These are phyloP conservation scores for Waitea zeae DNA, from an alignment of 1,284 basidiomycete species.

Conservation along the genomic window DNA sequence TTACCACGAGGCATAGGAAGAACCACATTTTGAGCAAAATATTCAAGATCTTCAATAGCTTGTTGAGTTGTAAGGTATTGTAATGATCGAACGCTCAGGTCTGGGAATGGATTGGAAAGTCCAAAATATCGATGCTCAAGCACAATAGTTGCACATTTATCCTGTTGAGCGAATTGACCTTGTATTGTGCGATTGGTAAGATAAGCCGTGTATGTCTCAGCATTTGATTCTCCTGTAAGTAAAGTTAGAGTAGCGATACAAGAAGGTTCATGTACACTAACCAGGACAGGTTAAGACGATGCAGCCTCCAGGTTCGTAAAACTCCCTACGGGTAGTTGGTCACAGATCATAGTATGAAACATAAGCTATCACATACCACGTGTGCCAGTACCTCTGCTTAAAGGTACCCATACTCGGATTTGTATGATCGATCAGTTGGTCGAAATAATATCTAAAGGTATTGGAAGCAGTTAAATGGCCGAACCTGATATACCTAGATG, in stretches of 20 bases:
- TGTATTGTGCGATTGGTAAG: constrained; percentile 48
- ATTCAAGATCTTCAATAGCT: constrained; percentile 52
- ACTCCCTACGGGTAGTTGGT: not conserved
- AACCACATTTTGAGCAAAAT: constrained; percentile 48
- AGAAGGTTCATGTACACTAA: not conserved
- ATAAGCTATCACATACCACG: constrained; percentile 36
- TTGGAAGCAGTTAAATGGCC: no score
- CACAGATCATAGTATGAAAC: not conserved
- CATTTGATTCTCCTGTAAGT: constrained; percentile 19
- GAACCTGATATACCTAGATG: no score
- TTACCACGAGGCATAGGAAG: constrained; percentile 52
- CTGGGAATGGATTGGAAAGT: constrained; percentile 35
- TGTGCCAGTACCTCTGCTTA: constrained; percentile 54
- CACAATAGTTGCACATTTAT: constrained; percentile 43
- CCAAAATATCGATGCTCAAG: constrained; percentile 40
- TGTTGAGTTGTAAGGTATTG: constrained; percentile 49
- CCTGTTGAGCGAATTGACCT: constrained; percentile 48
- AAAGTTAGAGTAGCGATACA: not conserved
- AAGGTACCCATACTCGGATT: constrained; percentile 61
- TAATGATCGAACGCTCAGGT: constrained; percentile 43
- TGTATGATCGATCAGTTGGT: constrained; percentile 57
- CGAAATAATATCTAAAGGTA: constrained; percentile 43
- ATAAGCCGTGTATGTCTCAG: constrained; percentile 36
- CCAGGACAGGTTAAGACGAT: constrained; percentile 42
- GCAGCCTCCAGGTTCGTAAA: constrained; percentile 35